phyloP scores from a whole-genome alignment of 441 rosid genomes.

The Corymbia citriodora region DNA sequence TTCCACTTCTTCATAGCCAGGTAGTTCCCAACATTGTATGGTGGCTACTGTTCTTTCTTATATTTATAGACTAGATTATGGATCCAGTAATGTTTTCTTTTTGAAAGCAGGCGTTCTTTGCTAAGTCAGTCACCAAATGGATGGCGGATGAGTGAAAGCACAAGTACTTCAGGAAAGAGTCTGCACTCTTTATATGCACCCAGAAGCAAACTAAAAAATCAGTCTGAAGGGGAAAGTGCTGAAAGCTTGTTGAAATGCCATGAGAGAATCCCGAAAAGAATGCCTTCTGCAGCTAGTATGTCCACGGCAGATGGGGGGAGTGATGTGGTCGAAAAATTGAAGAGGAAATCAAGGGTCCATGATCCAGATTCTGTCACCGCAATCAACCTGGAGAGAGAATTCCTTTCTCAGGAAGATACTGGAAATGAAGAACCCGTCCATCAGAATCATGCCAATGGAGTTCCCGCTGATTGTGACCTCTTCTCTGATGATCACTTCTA shows the following conservation, averaged over 20 bases:
- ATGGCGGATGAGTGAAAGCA: slow-evolving; percentile 27
- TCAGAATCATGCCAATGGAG: slow-evolving; percentile 15
- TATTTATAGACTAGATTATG: not conserved
- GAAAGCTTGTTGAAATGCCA: slow-evolving; percentile 17
- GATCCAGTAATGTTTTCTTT: not conserved
- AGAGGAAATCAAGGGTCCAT: slow-evolving; percentile 46
- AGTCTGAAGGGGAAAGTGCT: slow-evolving; percentile 15
- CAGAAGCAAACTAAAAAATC: slow-evolving; percentile 17
- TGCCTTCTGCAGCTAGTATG: slow-evolving; percentile 13
- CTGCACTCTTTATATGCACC: slow-evolving; percentile 32
- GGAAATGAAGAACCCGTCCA: slow-evolving; percentile 14
- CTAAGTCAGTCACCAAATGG: slow-evolving; percentile 85
- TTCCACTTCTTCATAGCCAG: not conserved
- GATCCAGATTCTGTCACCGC: slow-evolving; percentile 36
- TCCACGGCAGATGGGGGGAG: slow-evolving; percentile 20
- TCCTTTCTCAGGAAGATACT: slow-evolving; percentile 24
- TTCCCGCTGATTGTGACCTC: slow-evolving; percentile 10
- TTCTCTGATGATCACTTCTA: slow-evolving; percentile 67
- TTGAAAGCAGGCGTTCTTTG: slow-evolving; percentile 71
- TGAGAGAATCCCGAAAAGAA: slow-evolving; percentile 19
- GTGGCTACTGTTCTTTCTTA: not conserved
- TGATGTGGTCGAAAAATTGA: slow-evolving; percentile 26
- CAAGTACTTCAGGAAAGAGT: slow-evolving; percentile 39
- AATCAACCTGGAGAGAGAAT: slow-evolving; percentile 57
- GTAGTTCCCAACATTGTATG: not conserved